Evolutionary conservation across 139 green algal species (phyloP), one percentile per base, ranked within the genome.

Genomic region (Coelastrella sp.): DNA sequence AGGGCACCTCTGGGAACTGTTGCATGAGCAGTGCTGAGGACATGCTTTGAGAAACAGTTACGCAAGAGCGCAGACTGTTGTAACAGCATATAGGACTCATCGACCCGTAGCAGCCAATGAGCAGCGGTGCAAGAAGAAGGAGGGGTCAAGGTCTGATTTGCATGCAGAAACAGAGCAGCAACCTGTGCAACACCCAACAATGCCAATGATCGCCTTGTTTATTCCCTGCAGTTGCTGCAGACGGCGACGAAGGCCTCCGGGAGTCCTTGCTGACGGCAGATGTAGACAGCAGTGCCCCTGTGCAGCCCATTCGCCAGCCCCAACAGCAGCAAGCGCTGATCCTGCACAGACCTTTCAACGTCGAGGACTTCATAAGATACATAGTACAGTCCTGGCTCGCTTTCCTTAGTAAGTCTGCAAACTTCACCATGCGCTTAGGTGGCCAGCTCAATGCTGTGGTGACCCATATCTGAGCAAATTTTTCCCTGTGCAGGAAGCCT

Each of bases 321-420:
- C 82, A 88, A 47, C 82, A 90, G 59, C 73, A 77, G n/a, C n/a
- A 76, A 32, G 68, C 68, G 7, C 68, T 91, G 17, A 91, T 91
- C 13, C 20, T 87, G 65, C 78, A 91, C 78, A 56, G 47, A 22
- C 87, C 87, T 47, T 91, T 91, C 56, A 23, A 61, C 13, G 5
- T 91, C 0, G 65, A 91, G 10, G 78, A 59, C 0, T 91, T 91
- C 65, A 85, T 91, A 60, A 14, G 6, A 65, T 73, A 5, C 32
- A 32, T 91, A 20, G 32, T 80, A 65, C 54, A 80, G 5, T 75
- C 64, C 73, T 91, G 87, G 87, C 54, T 74, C 54, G 19, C 47
- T 5, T 87, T 91, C 4, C 16, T 91, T 2, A 78, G 87, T 91
- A 17, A 86, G 87, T 87, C 54, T 32, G 7, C 11, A 13, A 66